Evolutionary conservation across 2,329 filamentous ascomycete genomes (phyloP).

Genomic region (Cladophialophora bantiana): DNA sequence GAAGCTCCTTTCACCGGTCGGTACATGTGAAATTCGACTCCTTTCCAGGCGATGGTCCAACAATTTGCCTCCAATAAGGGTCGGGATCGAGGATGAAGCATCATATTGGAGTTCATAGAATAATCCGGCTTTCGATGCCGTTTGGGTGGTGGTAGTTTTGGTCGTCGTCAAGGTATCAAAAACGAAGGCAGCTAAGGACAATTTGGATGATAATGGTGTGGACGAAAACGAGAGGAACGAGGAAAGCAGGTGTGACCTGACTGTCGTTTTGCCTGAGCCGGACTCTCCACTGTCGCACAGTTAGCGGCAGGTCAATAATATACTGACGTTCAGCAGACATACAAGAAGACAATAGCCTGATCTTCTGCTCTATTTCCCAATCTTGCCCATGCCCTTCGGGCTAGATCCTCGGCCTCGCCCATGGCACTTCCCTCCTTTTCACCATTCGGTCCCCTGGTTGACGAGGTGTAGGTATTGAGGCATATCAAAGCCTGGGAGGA

Average conservation of each 20-base stretch:
- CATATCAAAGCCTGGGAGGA: slow-evolving; percentile 92
- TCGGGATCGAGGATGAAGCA: slow-evolving; percentile 81
- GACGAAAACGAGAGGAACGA: slow-evolving; percentile 87
- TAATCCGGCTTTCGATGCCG: slow-evolving; percentile 91
- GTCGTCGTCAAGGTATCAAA: slow-evolving; percentile 97
- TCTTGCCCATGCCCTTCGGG: slow-evolving; percentile 81
- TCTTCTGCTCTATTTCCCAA: slow-evolving; percentile 90
- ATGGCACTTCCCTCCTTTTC: slow-evolving; percentile 89
- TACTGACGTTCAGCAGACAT: slow-evolving; percentile 52
- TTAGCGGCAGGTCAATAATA: slow-evolving; percentile 42
- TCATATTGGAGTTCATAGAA: slow-evolving; percentile 98
- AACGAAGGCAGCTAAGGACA: slow-evolving; percentile 91
- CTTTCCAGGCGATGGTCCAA: slow-evolving; percentile 92
- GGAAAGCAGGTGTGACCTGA: slow-evolving; percentile 86
- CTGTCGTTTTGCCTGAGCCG: slow-evolving; percentile 92
- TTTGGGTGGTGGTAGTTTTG: slow-evolving; percentile 93
- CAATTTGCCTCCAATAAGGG: slow-evolving; percentile 91
- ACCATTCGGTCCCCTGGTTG: slow-evolving; percentile 86
- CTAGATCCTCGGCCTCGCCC: slow-evolving; percentile 90
- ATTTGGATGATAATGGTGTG: slow-evolving; percentile 89
- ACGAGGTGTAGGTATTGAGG: slow-evolving; percentile 92
- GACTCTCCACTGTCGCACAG: slow-evolving; percentile 79
- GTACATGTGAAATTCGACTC: slow-evolving; percentile 87
- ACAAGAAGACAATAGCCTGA: slow-evolving; percentile 92
- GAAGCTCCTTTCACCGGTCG: slow-evolving; percentile 95